Evolutionary conservation across 805 yeast species (phyloP).

Genomic region (Yarrowia sp.): DNA sequence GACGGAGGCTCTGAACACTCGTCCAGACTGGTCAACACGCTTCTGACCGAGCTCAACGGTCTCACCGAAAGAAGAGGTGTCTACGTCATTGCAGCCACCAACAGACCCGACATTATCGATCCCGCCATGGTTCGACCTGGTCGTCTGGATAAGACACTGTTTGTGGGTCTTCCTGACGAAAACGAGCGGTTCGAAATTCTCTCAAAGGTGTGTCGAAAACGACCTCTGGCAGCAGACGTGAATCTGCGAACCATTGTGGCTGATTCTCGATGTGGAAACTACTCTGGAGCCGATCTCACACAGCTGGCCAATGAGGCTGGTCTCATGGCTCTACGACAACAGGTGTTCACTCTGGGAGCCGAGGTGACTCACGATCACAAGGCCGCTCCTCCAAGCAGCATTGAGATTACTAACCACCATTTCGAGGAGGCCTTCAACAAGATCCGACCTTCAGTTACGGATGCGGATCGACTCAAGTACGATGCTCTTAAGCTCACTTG

Average conservation of each 20-base stretch:
- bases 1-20: constrained; percentile 83
- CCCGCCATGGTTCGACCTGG: constrained; percentile 98
- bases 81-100: constrained; percentile 94
- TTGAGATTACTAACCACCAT: constrained; percentile 57
- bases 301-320: constrained; percentile 94
- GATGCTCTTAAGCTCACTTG: constrained; percentile 41
- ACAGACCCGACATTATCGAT: constrained; percentile 97
- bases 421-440: constrained; percentile 66
- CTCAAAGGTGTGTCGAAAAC: constrained; percentile 65
- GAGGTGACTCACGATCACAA: constrained; percentile 34
- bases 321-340: constrained; percentile 69
- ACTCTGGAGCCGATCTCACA: constrained; percentile 94
- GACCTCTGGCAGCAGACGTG: constrained; percentile 68
- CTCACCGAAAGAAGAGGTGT: constrained; percentile 88
- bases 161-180: constrained; percentile 80
- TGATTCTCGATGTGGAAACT: constrained; percentile 80
- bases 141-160: constrained; percentile 86
- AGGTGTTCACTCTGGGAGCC: constrained; percentile 48
- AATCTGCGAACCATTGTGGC: constrained; percentile 60
- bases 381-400: constrained; percentile 39
- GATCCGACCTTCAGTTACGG: constrained; percentile 89
- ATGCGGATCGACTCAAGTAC: constrained; percentile 72
- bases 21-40: constrained; percentile 89
- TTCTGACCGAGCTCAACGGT: constrained; percentile 93
- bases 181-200: constrained; percentile 79